Evolutionary conservation across 2,329 filamentous ascomycete genomes (phyloP).

Genomic region (Cladophialophora bantiana): DNA sequence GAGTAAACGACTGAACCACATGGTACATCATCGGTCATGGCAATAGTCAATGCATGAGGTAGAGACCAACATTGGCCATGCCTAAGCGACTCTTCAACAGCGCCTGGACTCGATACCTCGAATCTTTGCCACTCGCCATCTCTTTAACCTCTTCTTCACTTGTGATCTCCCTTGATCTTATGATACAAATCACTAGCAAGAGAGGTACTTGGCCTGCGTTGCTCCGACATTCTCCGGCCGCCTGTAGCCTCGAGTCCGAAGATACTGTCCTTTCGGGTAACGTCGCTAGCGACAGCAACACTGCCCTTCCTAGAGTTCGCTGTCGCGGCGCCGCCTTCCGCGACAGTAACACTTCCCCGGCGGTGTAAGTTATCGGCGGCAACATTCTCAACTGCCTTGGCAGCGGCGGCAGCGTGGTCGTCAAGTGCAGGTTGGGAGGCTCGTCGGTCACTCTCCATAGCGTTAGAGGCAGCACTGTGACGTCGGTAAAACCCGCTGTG

Average conservation of each 20-base stretch:
- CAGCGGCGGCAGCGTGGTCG: conserved; percentile 28
- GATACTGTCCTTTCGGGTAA: conserved; percentile 39
- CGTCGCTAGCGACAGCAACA: conserved; percentile 40
- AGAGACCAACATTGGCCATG: neutral
- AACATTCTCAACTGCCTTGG: conserved; percentile 36
- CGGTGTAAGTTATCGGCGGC: conserved; percentile 30
- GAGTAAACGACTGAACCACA: neutral
- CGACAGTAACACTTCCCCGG: conserved; percentile 28
- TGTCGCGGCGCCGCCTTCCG: conserved; percentile 36
- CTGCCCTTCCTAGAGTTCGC: conserved; percentile 39
- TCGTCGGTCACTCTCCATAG: conserved; percentile 38
- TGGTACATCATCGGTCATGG: neutral
- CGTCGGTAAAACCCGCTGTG: conserved; percentile 40
- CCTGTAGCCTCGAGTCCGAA: conserved; percentile 39
- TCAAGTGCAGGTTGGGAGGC: conserved; percentile 35
- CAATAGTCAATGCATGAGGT: neutral
- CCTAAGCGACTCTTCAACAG: neutral
- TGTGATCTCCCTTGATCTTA: conserved; percentile 38
- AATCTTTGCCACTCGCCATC: neutral
- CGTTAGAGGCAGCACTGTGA: conserved; percentile 39
- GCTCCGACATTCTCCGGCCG: conserved; percentile 35
- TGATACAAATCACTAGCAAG: conserved; percentile 39
- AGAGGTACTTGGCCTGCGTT: conserved; percentile 36
- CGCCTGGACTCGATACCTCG: neutral
- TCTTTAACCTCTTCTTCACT: neutral